Conservation (phyloP, 306 rosid genomes). For the Vachellia pachyceras region DNA sequence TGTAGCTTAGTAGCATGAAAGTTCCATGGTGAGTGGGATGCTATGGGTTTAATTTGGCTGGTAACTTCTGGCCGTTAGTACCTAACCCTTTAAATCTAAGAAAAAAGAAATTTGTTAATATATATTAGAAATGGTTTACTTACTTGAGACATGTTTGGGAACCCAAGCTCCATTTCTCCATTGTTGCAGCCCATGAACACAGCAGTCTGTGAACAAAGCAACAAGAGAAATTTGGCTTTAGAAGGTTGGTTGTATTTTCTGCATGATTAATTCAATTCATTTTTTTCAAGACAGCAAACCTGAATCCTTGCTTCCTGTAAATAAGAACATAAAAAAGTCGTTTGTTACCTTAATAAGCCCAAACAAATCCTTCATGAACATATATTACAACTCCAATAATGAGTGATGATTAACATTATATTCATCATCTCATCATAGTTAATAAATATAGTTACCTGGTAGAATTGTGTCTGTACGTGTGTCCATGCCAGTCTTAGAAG, state of each 20-base stretch:
- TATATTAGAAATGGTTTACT: background rate
- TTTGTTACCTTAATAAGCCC: background rate
- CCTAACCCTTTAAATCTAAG: too few species aligned
- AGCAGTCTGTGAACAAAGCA: slow-evolving; percentile 31
- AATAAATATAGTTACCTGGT: background rate
- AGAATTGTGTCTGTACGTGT: slow-evolving; percentile 2
- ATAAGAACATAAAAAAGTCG: background rate
- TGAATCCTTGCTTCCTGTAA: slow-evolving; percentile 26
- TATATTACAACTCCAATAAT: too few species aligned
- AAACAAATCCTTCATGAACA: background rate
- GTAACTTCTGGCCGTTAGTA: too few species aligned
- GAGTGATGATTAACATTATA: background rate
- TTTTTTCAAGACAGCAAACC: background rate
- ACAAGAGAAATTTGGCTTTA: slow-evolving; percentile 6
- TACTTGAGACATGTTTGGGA: slow-evolving; percentile 74
- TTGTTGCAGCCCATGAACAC: slow-evolving; percentile 84
- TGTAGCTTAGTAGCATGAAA: too few species aligned
- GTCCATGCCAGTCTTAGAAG: slow-evolving; percentile 12
- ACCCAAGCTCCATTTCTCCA: slow-evolving; percentile 94
- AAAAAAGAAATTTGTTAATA: too few species aligned
- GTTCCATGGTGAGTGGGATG: too few species aligned
- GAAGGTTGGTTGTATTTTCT: slow-evolving; percentile 10
- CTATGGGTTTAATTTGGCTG: too few species aligned
- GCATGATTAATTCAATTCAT: background rate
- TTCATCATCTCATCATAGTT: background rate